Conservation (phyloP, 1,139 yeast genomes). For the Debaryomycetaceae sp. region DNA sequence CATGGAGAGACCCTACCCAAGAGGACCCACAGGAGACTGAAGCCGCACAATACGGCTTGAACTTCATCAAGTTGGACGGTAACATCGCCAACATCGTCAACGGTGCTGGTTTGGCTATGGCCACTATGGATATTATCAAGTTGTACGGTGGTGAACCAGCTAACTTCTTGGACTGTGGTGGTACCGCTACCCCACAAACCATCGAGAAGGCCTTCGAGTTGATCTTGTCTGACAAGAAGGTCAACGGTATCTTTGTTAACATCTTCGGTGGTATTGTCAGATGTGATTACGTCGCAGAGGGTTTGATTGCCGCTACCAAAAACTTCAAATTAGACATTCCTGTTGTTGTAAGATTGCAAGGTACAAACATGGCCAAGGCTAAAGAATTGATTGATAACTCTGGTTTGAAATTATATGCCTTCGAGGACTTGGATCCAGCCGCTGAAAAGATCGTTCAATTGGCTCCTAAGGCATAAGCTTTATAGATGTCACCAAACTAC, state of each 20-base stretch:
- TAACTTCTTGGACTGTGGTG: conserved; percentile 99
- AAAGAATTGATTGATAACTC: conserved; percentile 82
- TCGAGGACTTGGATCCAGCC: conserved; percentile 93
- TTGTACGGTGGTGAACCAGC: conserved; percentile 99
- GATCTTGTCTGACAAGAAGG: conserved; percentile 84
- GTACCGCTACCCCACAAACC: conserved; percentile 98
- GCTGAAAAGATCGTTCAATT: conserved; percentile 92
- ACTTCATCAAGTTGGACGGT: conserved; percentile 97
- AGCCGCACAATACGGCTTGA: conserved; percentile 86
- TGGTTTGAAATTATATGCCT: conserved; percentile 89
- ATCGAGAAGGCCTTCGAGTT: conserved; percentile 95
- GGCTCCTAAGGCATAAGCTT: conserved; percentile 28
- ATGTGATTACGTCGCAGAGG: conserved; percentile 98
- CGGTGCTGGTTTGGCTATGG: conserved; percentile 99
- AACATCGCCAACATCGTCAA: conserved; percentile 97
- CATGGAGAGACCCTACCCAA: conserved; percentile 96
- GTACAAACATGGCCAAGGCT: conserved; percentile 91
- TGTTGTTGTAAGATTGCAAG: conserved; percentile 96
- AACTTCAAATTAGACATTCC: conserved; percentile 93
- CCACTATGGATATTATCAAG: conserved; percentile 99
- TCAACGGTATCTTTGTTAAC: conserved; percentile 95
- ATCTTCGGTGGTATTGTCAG: conserved; percentile 99
- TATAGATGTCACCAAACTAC: not conserved
- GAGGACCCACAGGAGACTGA: conserved; percentile 97
- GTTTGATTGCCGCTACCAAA: conserved; percentile 93